phyloP scores from a whole-genome alignment of 805 yeast species.

The Cyberlindnera misumaiensis region DNA sequence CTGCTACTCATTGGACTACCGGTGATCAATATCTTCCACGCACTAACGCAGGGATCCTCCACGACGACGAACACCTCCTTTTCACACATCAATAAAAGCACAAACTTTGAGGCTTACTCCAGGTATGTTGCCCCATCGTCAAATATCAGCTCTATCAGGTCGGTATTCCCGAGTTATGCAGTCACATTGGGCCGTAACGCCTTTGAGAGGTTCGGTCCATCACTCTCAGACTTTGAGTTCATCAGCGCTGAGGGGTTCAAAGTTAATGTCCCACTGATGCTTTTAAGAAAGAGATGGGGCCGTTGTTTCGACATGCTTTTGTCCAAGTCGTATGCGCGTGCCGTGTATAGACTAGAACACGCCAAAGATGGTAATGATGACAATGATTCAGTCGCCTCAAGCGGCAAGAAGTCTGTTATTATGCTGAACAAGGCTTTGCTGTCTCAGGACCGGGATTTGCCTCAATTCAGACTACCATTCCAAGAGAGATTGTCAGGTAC shows the following conservation, averaged over 20 bases:
- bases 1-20: slow-evolving; percentile 49
- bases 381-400: slow-evolving; percentile 7
- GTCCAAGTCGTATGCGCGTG: slow-evolving; percentile 58
- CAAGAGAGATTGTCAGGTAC: slow-evolving; percentile 36
- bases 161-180: slow-evolving; percentile 72
- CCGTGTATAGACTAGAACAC: slow-evolving; percentile 30
- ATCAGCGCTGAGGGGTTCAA: slow-evolving; percentile 64
- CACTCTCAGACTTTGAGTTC: slow-evolving; percentile 65
- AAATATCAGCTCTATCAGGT: slow-evolving; percentile 56
- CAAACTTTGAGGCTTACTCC: slow-evolving; percentile 58
- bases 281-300: slow-evolving; percentile 75
- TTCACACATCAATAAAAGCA: slow-evolving; percentile 11
- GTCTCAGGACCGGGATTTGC: slow-evolving; percentile 6
- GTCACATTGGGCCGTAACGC: slow-evolving; percentile 73
- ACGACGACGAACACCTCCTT: slow-evolving; percentile 11
- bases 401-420: slow-evolving; percentile 23
- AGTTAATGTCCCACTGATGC: slow-evolving; percentile 52
- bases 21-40: slow-evolving; percentile 38
- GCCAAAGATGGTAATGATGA: slow-evolving; percentile 10
- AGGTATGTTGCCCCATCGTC: slow-evolving; percentile 69
- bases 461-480: slow-evolving; percentile 57
- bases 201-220: slow-evolving; percentile 55
- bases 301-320: slow-evolving; percentile 55
- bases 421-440: slow-evolving; percentile 14
- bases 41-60: slow-evolving; percentile 1